Evolutionary conservation across 352 stramenopile genomes (phyloP).

Genomic region (Phytophthora colocasiae): DNA sequence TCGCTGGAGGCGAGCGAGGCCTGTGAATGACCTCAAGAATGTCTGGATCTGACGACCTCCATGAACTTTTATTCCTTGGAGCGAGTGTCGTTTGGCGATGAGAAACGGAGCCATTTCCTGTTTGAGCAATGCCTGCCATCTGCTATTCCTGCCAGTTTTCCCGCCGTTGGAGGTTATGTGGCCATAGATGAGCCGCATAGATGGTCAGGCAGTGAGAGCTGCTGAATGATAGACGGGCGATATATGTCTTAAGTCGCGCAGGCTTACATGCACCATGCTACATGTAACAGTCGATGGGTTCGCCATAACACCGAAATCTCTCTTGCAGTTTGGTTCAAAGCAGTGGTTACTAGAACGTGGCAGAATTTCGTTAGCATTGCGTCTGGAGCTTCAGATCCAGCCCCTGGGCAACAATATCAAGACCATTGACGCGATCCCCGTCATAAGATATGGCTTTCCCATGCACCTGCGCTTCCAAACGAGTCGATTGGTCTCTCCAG

Average conservation of each 20-base stretch:
- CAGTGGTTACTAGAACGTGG: too few relatives aligned
- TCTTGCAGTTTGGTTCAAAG: neutral
- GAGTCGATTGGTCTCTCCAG: slow-evolving; percentile 23
- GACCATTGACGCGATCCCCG: neutral
- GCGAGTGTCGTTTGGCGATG: neutral
- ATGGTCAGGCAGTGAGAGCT: slow-evolving; percentile 28
- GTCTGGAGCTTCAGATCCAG: neutral
- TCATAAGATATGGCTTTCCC: slow-evolving; percentile 16
- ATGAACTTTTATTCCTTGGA: slow-evolving; percentile 3
- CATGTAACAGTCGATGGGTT: neutral
- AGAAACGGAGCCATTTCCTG: slow-evolving; percentile 22
- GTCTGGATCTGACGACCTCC: slow-evolving; percentile 15
- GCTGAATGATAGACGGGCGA: slow-evolving; percentile 2
- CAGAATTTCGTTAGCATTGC: neutral
- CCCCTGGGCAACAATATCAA: neutral
- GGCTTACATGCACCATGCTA: neutral
- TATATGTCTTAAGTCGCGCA: neutral
- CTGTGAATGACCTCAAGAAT: slow-evolving; percentile 11
- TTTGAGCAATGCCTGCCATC: slow-evolving; percentile 19
- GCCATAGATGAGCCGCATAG: slow-evolving; percentile 27
- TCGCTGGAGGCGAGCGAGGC: slow-evolving; percentile 7
- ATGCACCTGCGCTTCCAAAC: slow-evolving; percentile 30
- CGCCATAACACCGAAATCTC: neutral
- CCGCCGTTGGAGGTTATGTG: slow-evolving; percentile 29
- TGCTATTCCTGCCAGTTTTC: slow-evolving; percentile 23